Percentiles rank a stretch among this genome's conserved stretches.
Conservation (phyloP, 352 stramenopile species). For the Globisporangium megalacanthum region DNA sequence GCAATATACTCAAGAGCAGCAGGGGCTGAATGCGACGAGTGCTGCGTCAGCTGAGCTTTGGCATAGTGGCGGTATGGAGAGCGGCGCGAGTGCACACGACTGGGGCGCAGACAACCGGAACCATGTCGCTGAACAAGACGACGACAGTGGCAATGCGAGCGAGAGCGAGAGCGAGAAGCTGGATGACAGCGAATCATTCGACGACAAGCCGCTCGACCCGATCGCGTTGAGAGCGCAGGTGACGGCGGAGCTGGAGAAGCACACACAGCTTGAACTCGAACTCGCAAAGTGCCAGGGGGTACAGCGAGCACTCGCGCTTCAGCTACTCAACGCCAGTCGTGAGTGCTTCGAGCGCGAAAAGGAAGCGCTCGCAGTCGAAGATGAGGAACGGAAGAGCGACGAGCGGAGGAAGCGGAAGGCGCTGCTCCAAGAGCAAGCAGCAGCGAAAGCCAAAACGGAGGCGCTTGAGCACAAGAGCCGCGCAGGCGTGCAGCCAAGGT, state of each 20-base stretch:
- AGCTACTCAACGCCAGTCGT: conserved; percentile 54
- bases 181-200: conserved; percentile 17
- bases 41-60: too few relatives aligned
- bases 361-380: conserved; percentile 38
- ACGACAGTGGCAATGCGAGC: conserved; percentile 11
- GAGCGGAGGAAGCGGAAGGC: conserved; percentile 44
- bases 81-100: too few relatives aligned
- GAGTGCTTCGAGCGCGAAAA: conserved; percentile 55
- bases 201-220: conserved; percentile 31
- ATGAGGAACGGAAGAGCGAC: conserved; percentile 34
- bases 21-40: conserved; percentile 1
- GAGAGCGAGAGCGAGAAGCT: conserved; percentile 14
- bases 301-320: conserved; percentile 48
- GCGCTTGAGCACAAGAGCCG: conserved; percentile 31
- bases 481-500: conserved; percentile 25
- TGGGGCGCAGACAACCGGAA: conserved; percentile 11
- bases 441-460: conserved; percentile 38
- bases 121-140: background rate
- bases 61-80: too few relatives aligned
- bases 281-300: conserved; percentile 24
- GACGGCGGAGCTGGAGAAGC: conserved; percentile 24
- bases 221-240: conserved; percentile 38
- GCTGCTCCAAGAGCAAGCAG: conserved; percentile 36
- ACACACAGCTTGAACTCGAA: conserved; percentile 25
- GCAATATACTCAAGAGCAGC: conserved; percentile 27